Evolutionary conservation across 208 protist genomes (phyloP).

Genomic region (Trypanosoma cruzi): DNA sequence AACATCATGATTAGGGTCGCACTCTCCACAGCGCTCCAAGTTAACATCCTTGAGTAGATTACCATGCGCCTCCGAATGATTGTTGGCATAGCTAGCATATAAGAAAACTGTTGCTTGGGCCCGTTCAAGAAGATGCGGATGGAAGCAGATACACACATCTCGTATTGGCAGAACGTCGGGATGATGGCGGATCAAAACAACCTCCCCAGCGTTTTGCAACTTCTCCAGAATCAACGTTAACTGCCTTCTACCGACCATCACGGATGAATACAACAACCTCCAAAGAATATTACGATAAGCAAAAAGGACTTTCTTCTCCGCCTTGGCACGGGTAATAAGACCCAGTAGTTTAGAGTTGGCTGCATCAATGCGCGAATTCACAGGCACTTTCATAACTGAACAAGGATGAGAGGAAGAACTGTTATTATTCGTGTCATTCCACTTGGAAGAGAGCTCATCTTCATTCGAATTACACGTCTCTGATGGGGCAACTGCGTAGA

Average conservation of each 20-base stretch:
- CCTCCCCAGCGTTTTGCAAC: conserved; percentile 3
- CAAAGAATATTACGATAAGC: conserved; percentile 9
- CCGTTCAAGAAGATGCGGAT: conserved; percentile 26
- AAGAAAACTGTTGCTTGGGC: conserved; percentile 27
- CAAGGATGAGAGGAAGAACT: neutral
- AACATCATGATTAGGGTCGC: conserved; percentile 24
- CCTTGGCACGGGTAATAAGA: conserved; percentile 10
- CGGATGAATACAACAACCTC: conserved; percentile 13
- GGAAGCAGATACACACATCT: conserved; percentile 28
- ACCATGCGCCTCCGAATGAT: conserved; percentile 13
- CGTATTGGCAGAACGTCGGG: neutral
- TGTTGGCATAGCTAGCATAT: conserved; percentile 23
- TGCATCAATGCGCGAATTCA: neutral
- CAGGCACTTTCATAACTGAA: neutral
- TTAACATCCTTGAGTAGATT: conserved; percentile 30
- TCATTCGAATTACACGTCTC: neutral
- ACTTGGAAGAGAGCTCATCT: neutral
- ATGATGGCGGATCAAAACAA: conserved; percentile 3
- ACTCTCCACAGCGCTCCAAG: conserved; percentile 24
- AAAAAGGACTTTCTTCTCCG: conserved; percentile 12
- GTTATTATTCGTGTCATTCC: neutral
- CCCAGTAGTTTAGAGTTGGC: neutral
- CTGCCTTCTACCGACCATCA: conserved; percentile 1
- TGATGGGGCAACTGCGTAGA: neutral
- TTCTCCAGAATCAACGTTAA: conserved; percentile 1